Base-by-base conservation (phyloP, 2,329 filamentous ascomycete species). In the Hypocrella siamensis region DNA sequence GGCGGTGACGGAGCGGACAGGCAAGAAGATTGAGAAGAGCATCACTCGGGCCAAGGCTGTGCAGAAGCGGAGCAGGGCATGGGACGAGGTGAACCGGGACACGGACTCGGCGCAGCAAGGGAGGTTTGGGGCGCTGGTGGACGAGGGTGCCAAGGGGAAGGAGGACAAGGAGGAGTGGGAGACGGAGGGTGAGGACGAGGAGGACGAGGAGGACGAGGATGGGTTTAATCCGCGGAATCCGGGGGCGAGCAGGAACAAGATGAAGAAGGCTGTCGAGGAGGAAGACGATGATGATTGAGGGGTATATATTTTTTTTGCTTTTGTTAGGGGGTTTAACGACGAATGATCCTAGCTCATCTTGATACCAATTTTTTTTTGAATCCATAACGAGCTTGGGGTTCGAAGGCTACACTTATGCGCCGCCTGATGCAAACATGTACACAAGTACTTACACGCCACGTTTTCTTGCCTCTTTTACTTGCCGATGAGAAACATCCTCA, bases 1-100 rank as follows among this genome's bases (percentile, higher is more conserved):
- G 47, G 69, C 68, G 22, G 51, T 77, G 33, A 53, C 67, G 47
- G 73, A 75, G 47, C 64, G 69, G 40, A 76, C 67, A 9, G 57
- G 60, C 38, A 55, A 46, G 41, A 75, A 73, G 53, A 53, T 71
- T 19, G 55, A 65, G 47, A 64, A 60, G 51, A 75, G 70, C 48
- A 58, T 68, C 40, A 58, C 51, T 9, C 55, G 62, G 31, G 60
- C 63, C 1, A 54, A 56, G 35, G 53, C 42, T 12, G 58, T 71
- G 7, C 60, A 70, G 41, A 46, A 54, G 26, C 53, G 71, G 38
- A 57, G 58, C 15, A 67, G 68, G 47, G 53, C 54, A 4, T 76
- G 71, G 71, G 68, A 74, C 3, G 63, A 70, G 6, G 56, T 75
- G 42, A 76, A 75, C 47, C 60, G 47, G 37, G 44, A 46, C 27